Evolutionary conservation across 2,329 filamentous ascomycete genomes (phyloP), one percentile per base, ranked within the genome.

Genomic region (Alternaria sp.): DNA sequence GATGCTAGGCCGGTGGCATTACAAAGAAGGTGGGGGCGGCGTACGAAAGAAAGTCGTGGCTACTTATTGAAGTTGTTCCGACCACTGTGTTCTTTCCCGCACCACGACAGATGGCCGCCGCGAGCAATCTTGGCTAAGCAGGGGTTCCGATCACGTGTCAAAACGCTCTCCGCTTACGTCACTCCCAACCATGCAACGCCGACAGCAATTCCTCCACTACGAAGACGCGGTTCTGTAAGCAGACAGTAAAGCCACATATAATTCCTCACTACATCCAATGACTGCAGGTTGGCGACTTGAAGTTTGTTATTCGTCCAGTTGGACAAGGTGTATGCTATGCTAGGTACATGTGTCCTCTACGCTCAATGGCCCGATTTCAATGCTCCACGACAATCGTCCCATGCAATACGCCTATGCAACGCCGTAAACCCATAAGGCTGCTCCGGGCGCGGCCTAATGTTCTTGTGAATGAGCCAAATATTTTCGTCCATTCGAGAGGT

Each of bases 31-130:
- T 54, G 61, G 57, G 62, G 63, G 37, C 37, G 37, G 71, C 64
- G 65, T 68, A 69, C 61, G 67, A 75, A 76, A 69, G 71, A 75
- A 72, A 68, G 69, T 68, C 68, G 70, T 72, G 66, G 63, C 66
- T 67, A 65, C 55, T 58, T 63, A 68, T 67, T 67, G 61, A 66
- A 64, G 62, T 65, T 71, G 67, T 75, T 72, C 69, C 66, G 65
- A 71, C 69, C 65, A 74, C 71, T 71, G 71, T 74, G 71, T 74
- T 73, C 70, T 71, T 69, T 71, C 67, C 66, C 64, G 46, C 60
- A 54, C 61, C 60, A 58, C 56, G 49, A 59, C 71, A 71, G 64
- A 68, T 65, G 66, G 68, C 62, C 70, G 69, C 68, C 71, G 68
- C 66, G 59, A 65, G 61, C 64, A 58, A 57, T 41, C 57, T 63